A percentile compares a stretch with the other conserved stretches of the same genome.
phyloP scores from a whole-genome alignment of 73 alveolate genomes.

The Diophrys sp. region DNA sequence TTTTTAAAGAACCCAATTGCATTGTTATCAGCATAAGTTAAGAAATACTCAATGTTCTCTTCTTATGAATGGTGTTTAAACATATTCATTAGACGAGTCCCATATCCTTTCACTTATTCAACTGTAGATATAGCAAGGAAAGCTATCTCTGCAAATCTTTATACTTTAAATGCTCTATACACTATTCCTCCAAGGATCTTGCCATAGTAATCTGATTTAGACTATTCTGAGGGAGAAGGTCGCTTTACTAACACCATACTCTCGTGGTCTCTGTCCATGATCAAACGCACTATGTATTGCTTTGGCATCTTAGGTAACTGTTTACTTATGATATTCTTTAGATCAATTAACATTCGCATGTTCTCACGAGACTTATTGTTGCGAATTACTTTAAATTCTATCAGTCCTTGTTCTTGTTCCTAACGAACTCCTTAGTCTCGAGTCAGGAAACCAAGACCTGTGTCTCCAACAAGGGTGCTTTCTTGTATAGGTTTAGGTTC shows the following conservation, averaged over 20 bases:
- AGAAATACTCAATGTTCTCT: constrained; percentile 73
- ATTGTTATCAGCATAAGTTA: constrained; percentile 95
- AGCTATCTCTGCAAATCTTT: constrained; percentile 85
- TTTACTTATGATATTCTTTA: constrained; percentile 79
- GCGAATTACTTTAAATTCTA: constrained; percentile 55
- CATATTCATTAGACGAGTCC: constrained; percentile 89
- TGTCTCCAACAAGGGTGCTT: constrained; percentile 22
- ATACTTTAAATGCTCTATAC: constrained; percentile 59
- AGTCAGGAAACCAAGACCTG: constrained; percentile 67
- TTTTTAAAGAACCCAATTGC: constrained; percentile 89
- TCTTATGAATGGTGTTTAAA: constrained; percentile 76
- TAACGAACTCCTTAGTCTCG: constrained; percentile 63
- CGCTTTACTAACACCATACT: constrained; percentile 67
- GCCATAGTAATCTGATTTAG: constrained; percentile 15
- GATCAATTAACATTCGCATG: constrained; percentile 55
- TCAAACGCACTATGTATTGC: constrained; percentile 78
- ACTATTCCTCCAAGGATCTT: constrained; percentile 82
- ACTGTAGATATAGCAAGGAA: constrained; percentile 73
- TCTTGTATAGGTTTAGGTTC: not conserved
- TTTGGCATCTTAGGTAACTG: constrained; percentile 94
- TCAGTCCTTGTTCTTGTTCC: constrained; percentile 70
- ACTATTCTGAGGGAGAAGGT: not conserved
- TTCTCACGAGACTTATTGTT: constrained; percentile 47
- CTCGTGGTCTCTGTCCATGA: constrained; percentile 81
- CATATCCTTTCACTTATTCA: constrained; percentile 82